A percentile compares a stretch with the other conserved stretches of the same genome.
Evolutionary conservation across 2,329 filamentous ascomycete species (phyloP).

Genomic region (Calonectria pauciramosa): DNA sequence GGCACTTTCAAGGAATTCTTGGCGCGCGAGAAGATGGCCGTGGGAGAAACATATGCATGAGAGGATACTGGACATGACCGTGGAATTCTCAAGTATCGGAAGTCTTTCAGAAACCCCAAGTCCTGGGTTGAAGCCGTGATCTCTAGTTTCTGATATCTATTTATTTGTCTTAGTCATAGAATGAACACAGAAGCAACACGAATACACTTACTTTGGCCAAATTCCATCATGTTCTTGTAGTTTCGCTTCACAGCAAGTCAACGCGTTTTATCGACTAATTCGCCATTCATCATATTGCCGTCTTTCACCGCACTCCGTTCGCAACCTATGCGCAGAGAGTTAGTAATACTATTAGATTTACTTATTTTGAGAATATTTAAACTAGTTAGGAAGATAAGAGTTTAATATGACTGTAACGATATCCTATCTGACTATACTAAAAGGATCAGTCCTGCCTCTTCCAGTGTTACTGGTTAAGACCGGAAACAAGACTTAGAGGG

Average conservation of each 20-base stretch:
- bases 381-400: too few species aligned
- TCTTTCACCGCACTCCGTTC: too few species aligned
- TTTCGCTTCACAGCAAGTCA: background rate
- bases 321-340: too few species aligned
- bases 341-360: too few species aligned
- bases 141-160: background rate
- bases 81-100: background rate
- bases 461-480: too few species aligned
- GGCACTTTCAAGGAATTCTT: constrained; percentile 14
- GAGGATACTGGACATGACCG: background rate
- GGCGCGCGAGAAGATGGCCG: background rate
- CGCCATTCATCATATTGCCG: too few species aligned
- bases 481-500: too few species aligned
- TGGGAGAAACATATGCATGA: constrained; percentile 5
- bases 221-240: background rate
- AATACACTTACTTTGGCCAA: background rate
- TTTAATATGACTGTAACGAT: too few species aligned
- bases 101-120: background rate
- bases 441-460: too few species aligned
- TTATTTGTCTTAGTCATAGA: background rate
- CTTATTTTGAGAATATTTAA: too few species aligned
- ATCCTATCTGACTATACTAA: too few species aligned
- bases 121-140: background rate
- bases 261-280: too few species aligned
- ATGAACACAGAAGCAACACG: background rate